A percentile compares a stretch with the other conserved stretches of the same genome.
These are phyloP conservation scores for Citrullus colocynthis DNA, from an alignment of 306 rosid genomes.

Conservation along the genomic window DNA sequence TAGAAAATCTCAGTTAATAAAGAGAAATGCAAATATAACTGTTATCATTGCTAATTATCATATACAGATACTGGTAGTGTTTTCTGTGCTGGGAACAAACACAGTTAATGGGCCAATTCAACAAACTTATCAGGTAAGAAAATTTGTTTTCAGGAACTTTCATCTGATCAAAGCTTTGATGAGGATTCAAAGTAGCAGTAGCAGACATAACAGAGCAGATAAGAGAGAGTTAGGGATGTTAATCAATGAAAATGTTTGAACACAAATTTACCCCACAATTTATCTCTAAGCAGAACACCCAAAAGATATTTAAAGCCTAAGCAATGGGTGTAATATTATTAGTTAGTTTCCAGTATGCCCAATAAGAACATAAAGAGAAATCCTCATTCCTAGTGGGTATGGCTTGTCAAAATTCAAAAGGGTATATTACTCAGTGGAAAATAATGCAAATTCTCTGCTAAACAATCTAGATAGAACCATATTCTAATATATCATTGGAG, in stretches of 20 bases:
- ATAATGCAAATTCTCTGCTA: not conserved
- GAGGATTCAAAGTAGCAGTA: not conserved
- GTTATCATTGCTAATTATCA: not conserved
- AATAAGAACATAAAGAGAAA: not conserved
- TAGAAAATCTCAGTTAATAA: not conserved
- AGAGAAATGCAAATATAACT: not conserved
- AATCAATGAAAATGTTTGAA: not conserved
- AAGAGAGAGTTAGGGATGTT: not conserved
- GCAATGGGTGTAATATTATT: not conserved
- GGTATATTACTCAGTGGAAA: not conserved
- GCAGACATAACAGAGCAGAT: not conserved
- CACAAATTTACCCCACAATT: not conserved
- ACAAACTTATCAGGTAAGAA: not conserved
- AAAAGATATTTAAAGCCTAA: not conserved
- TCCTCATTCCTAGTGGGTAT: not conserved
- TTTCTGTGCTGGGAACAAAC: not conserved
- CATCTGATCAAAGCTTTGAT: not conserved
- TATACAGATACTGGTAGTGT: not conserved
- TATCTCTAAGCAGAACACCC: not conserved
- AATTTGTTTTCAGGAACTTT: not conserved
- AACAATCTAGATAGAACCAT: not conserved
- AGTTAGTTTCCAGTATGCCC: not conserved
- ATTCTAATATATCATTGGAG: not conserved
- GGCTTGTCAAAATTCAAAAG: not conserved
- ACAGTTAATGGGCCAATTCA: not conserved